Evolutionary conservation across 148 eudicot genomes (phyloP), one percentile per base, ranked within the genome.

Genomic region (Camellia sinensis): DNA sequence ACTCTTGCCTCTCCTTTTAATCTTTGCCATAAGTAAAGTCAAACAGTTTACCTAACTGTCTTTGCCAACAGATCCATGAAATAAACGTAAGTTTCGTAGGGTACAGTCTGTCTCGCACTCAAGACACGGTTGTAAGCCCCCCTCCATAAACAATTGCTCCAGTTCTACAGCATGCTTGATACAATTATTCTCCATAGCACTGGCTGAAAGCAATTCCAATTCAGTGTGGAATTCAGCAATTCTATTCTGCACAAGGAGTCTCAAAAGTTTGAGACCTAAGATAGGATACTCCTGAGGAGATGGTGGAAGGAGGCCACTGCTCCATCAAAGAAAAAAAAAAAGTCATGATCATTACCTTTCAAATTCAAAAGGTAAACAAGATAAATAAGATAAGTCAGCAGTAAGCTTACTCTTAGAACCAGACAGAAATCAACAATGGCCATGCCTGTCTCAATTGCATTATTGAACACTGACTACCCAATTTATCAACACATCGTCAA

Each of bases 71-170:
- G 89, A 82, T 92, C 75, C 98, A 96, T 93, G 85, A 94, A 96
- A 82, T 96, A 91, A 2, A 91, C 93, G 4, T 94, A 96, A 71
- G 95, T 94, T 83, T 92, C 95, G 86, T 94, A 95, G 67, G 99
- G 99, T 13, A 94, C 95, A 8, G 90, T 85, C 88, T 93, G 97
- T 71, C 98, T 93, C 67, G 99, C 99, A 87, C 85, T 93, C 87
- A 96, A 88, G 76, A 96, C 99, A 52, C 98, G 92, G 81, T 93
- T 96, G 82, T 96, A 96, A 63, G 98, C 98, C 61, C 98, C 98
- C 98, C 87, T 94, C 97, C 98, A 94, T 96, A 84, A 96, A 93
- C 19, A 98, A 96, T 75, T 96, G 97, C 80, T 96, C 99, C 74
- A 96, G 82, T 70, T 93, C 99, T 52, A 96, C 93, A 0, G 99